Conservation (phyloP, 2,329 filamentous ascomycete species). For the Thyridium curvatum region DNA sequence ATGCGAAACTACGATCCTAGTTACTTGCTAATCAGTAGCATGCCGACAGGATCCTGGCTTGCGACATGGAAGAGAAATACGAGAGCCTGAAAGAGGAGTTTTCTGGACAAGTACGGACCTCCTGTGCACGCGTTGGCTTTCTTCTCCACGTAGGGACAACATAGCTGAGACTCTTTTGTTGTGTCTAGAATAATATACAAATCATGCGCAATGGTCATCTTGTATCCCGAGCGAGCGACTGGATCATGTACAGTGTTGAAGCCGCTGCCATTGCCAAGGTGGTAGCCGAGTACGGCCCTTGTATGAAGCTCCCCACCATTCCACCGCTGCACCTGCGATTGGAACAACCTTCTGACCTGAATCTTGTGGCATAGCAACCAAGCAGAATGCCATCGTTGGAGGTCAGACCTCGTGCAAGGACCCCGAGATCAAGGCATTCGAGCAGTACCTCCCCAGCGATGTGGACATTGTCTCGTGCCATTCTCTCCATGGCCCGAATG, state of each 20-base stretch:
- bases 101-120: conserved; percentile 67
- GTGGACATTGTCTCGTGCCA: conserved; percentile 94
- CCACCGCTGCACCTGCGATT: not conserved
- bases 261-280: conserved; percentile 83
- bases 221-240: conserved; percentile 94
- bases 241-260: conserved; percentile 98
- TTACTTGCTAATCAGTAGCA: conserved; percentile 1
- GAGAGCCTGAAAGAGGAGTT: conserved; percentile 77
- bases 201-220: conserved; percentile 92
- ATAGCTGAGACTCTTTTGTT: conserved; percentile 38
- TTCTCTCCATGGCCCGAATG: conserved; percentile 87
- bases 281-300: conserved; percentile 84
- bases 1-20: no score
- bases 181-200: conserved; percentile 70
- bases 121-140: conserved; percentile 8
- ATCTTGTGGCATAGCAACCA: conserved; percentile 61
- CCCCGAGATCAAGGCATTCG: conserved; percentile 90
- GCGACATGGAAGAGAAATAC: conserved; percentile 86
- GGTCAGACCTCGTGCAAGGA: conserved; percentile 98
- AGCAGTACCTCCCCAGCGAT: conserved; percentile 78
- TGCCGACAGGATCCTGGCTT: conserved; percentile 74
- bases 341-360: conserved; percentile 10
- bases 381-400: conserved; percentile 89
- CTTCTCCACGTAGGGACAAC: no score
- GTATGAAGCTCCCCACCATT: conserved; percentile 47